Evolutionary conservation across 495 filamentous ascomycete genomes (phyloP).

Genomic region (Aspergillus carlsbadensis): DNA sequence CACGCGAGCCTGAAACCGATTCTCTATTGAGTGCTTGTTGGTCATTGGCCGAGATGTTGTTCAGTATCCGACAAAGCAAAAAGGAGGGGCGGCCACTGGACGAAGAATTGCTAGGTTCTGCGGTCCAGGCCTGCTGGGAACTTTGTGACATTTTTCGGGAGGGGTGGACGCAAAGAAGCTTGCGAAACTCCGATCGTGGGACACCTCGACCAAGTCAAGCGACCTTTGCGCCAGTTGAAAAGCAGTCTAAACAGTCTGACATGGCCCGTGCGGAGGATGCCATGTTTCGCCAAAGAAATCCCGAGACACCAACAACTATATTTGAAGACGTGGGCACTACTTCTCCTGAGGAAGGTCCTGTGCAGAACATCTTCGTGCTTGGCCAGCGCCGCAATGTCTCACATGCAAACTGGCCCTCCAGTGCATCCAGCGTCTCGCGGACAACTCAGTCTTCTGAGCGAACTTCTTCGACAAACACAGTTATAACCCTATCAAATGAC

Average conservation of each 20-base stretch:
- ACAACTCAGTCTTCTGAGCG: constrained; percentile 69
- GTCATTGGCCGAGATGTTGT: constrained; percentile 90
- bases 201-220: constrained; percentile 83
- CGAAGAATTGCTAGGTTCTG: constrained; percentile 80
- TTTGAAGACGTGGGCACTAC: constrained; percentile 80
- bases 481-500: constrained; percentile 66
- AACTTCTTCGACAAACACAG: constrained; percentile 73
- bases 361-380: constrained; percentile 83
- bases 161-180: constrained; percentile 85
- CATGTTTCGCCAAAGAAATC: constrained; percentile 47
- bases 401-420: constrained; percentile 67
- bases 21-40: constrained; percentile 83
- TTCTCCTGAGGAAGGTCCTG: constrained; percentile 71
- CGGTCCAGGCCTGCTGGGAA: constrained; percentile 93
- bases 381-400: constrained; percentile 51
- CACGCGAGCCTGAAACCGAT: constrained; percentile 72
- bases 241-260: constrained; percentile 42
- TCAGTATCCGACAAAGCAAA: constrained; percentile 83
- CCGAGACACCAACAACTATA: constrained; percentile 89
- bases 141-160: constrained; percentile 91
- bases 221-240: constrained; percentile 58
- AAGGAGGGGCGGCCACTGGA: constrained; percentile 70
- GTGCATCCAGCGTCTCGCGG: constrained; percentile 66
- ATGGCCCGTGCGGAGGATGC: constrained; percentile 30
- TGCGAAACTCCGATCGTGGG: constrained; percentile 79